Conservation (phyloP, 1,139 yeast species). For the Saccharomyces hybrid region DNA sequence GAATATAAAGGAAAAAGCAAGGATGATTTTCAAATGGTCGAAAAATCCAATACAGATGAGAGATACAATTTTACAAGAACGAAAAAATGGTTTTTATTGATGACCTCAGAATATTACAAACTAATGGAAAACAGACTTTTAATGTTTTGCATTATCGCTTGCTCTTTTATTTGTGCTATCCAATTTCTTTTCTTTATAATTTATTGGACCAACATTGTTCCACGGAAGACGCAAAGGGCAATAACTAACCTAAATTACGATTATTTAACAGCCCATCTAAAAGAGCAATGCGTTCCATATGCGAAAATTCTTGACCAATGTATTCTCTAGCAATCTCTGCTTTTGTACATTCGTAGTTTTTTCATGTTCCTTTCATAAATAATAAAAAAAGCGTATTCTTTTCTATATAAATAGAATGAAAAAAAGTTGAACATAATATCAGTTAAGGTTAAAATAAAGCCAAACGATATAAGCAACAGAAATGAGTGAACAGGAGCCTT, state of each 20-base stretch:
- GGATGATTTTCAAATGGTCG: not conserved
- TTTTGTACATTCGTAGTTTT: not conserved
- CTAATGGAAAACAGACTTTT: not conserved
- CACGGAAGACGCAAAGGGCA: not conserved
- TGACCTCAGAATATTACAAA: not conserved
- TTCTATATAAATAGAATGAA: not conserved
- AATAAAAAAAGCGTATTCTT: not conserved
- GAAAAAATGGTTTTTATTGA: not conserved
- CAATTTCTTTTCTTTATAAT: not conserved
- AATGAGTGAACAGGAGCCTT: conserved; percentile 5
- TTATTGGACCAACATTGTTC: not conserved
- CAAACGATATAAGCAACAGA: not conserved
- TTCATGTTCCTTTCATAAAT: not conserved
- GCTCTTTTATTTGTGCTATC: not conserved
- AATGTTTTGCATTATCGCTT: not conserved
- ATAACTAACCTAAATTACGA: not conserved
- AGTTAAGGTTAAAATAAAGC: not conserved
- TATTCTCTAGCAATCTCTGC: not conserved
- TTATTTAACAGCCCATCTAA: not conserved
- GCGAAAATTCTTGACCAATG: not conserved
- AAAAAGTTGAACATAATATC: not conserved
- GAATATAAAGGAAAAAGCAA: not conserved
- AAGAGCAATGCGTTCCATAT: not conserved
- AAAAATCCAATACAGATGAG: not conserved
- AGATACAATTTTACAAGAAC: not conserved